Base-by-base conservation (phyloP, 805 yeast species). In the Candida dajiaensis region DNA sequence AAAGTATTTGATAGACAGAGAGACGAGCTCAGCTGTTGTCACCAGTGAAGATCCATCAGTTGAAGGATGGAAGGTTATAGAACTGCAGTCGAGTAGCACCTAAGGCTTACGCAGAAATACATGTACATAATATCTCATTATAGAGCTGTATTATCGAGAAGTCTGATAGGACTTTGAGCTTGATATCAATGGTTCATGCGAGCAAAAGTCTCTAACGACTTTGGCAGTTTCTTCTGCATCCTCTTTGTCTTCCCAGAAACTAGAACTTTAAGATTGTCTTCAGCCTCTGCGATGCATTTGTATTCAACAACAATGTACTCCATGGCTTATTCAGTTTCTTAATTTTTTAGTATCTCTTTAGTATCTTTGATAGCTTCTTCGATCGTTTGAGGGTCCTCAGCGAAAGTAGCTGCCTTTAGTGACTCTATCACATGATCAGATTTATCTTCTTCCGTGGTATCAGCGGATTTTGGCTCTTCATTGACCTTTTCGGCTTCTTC, bases 1-100 rank as follows among this genome's bases (percentile, higher is more conserved):
- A 49, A 77, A 78, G 59, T 90, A 87, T 56, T 68, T 86, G 53
- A 55, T 69, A 8, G 59, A 57, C 2, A 47, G 58, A 38, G 46
- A 50, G 4, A 48, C 58, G 19, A 59, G 62, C n/a, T 61, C 63
- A 23, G 75, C 80, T 2, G 71, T 78, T 6, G 71, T 78, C 50
- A 82, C 81, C 3, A 51, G 55, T 44, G 40, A 47, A 2, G 52
- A 43, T 23, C 43, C 47, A 3, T 48, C 47, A 9, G 48, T 40
- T 18, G 43, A 46, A 0, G 45, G 48, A 4, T 60, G 64, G 64
- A 23, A 40, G 1, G 49, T 51, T 35, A 52, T 58, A 11, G 58
- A 59, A 22, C 40, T 60, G 13, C 20, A n/a, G 11, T 16, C 18
- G 10, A 33, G 20, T 16, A 18, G 20, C 4, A 11, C 36, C 16